These are phyloP conservation scores for Scenedesmus sp. DNA, from an alignment of 163 green algal species.

Conservation along the genomic window DNA sequence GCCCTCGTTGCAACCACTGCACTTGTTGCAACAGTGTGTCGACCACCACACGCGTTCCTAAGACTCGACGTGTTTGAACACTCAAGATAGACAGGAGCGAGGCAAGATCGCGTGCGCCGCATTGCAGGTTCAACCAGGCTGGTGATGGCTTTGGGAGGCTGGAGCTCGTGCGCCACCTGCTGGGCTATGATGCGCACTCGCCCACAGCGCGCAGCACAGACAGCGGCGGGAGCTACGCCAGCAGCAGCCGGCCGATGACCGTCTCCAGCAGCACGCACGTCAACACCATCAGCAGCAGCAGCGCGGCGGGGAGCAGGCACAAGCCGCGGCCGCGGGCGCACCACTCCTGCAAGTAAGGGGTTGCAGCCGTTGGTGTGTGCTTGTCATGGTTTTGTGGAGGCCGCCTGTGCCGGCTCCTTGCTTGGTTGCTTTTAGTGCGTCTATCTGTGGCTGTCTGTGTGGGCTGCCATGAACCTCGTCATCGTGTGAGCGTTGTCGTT, in stretches of 20 bases:
- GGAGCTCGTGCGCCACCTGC: conserved; percentile 24
- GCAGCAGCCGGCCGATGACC: conserved; percentile 11
- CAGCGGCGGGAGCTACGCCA: conserved; percentile 33
- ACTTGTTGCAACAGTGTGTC: too few species aligned
- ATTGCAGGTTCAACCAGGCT: not conserved
- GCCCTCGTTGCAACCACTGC: too few species aligned
- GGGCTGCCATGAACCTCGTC: too few species aligned
- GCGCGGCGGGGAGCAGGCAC: not conserved
- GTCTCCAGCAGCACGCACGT: conserved; percentile 9
- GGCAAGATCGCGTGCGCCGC: too few species aligned
- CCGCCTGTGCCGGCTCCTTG: too few species aligned
- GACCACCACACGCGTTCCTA: too few species aligned
- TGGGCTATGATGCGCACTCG: conserved; percentile 49
- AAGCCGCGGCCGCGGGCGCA: not conserved
- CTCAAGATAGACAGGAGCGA: too few species aligned
- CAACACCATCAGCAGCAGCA: conserved; percentile 4
- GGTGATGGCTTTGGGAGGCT: conserved; percentile 17
- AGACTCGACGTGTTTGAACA: too few species aligned
- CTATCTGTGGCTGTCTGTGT: too few species aligned
- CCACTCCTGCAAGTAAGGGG: not conserved
- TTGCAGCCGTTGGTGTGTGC: not conserved
- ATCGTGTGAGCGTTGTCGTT: too few species aligned
- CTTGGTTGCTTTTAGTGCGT: too few species aligned
- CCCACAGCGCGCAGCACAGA: conserved; percentile 13
- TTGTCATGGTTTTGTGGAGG: not conserved